phyloP scores from a whole-genome alignment of 1,284 basidiomycete species.

The Polyporus tsugae region DNA sequence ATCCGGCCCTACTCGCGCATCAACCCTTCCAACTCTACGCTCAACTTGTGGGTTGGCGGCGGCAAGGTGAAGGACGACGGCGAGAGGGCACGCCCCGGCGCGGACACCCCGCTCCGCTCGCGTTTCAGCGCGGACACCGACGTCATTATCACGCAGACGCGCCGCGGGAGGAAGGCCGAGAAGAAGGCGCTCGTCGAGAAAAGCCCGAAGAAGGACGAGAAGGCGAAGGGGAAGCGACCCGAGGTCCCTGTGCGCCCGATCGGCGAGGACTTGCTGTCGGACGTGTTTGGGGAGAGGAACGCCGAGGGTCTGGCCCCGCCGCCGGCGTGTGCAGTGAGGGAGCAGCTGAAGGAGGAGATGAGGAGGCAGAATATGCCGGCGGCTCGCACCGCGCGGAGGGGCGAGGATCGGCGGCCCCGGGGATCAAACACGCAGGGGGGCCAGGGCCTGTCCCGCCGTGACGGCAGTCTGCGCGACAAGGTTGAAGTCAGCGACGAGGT shows the following conservation, averaged over 20 bases:
- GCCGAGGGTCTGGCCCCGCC: neutral
- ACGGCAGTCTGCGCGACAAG: neutral
- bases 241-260: constrained; percentile 14
- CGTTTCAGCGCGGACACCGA: constrained; percentile 3
- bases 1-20: constrained; percentile 27
- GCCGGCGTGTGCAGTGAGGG: neutral
- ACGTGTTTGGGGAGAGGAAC: neutral
- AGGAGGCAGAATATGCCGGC: neutral
- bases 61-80: constrained; percentile 2
- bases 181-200: neutral
- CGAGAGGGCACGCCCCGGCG: neutral
- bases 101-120: neutral
- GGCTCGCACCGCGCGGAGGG: neutral
- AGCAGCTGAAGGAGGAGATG: neutral
- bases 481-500: neutral
- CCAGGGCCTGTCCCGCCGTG: neutral
- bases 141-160: neutral
- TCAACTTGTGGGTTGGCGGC: constrained; percentile 15
- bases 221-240: neutral
- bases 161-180: neutral
- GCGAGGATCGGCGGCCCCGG: neutral
- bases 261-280: constrained; percentile 19
- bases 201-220: constrained; percentile 2
- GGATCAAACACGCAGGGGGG: neutral
- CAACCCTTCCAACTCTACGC: neutral